phyloP scores from a whole-genome alignment of 2,329 filamentous ascomycete genomes.

The Diaporthe sp. region DNA sequence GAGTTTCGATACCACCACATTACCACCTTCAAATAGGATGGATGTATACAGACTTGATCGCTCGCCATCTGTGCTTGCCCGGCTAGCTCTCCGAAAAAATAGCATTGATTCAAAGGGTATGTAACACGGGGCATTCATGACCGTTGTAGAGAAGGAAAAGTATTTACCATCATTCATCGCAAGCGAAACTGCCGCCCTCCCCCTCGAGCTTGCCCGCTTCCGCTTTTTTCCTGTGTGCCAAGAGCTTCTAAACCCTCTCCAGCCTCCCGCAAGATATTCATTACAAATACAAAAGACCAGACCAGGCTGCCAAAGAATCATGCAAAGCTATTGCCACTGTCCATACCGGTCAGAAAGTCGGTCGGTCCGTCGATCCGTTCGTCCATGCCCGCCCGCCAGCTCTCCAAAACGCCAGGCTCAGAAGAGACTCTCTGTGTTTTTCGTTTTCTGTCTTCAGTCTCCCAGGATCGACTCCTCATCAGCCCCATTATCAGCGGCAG shows the following conservation, averaged over 20 bases:
- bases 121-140: constrained; percentile 27
- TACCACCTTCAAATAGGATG: not conserved
- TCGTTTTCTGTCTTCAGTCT: constrained; percentile 50
- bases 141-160: constrained; percentile 30
- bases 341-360: not conserved
- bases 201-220: constrained; percentile 8
- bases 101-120: constrained; percentile 19
- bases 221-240: constrained; percentile 20
- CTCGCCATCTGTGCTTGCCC: not conserved
- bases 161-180: constrained; percentile 32
- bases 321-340: constrained; percentile 8
- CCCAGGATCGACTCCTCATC: constrained; percentile 60
- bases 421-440: constrained; percentile 16
- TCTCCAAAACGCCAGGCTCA: constrained; percentile 39
- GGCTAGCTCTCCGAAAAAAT: not conserved
- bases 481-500: constrained; percentile 52
- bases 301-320: constrained; percentile 21
- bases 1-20: not conserved
- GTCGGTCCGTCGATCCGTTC: not conserved
- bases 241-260: constrained; percentile 19
- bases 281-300: constrained; percentile 34
- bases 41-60: not conserved
- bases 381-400: constrained; percentile 24
- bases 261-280: constrained; percentile 23
- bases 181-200: constrained; percentile 22